A percentile compares a stretch with the other conserved stretches of the same genome.
These are phyloP conservation scores for Tuber microsphaerosporum DNA, from an alignment of 495 filamentous ascomycete genomes.

Conservation along the genomic window DNA sequence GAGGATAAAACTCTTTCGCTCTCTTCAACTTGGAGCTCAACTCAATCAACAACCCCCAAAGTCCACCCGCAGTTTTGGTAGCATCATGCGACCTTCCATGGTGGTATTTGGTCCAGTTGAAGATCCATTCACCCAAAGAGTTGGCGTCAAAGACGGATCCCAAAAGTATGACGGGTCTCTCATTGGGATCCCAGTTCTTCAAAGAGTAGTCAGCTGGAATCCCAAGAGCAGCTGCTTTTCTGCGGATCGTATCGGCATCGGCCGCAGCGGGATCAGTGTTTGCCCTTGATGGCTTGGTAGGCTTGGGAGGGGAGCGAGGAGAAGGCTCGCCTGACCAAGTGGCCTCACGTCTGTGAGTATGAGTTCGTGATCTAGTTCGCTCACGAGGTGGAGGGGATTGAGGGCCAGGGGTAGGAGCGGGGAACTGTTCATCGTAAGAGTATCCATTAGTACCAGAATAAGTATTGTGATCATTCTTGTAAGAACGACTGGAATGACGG, in stretches of 20 bases:
- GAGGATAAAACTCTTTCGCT: slow-evolving; percentile 70
- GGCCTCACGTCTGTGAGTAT: slow-evolving; percentile 32
- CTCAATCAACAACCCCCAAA: slow-evolving; percentile 93
- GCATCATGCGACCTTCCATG: slow-evolving; percentile 80
- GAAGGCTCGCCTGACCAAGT: slow-evolving; percentile 43
- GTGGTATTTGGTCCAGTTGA: slow-evolving; percentile 97
- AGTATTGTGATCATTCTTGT: slow-evolving; percentile 3
- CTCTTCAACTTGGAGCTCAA: slow-evolving; percentile 94
- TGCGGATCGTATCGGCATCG: slow-evolving; percentile 34
- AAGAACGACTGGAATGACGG: not conserved
- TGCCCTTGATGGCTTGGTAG: slow-evolving; percentile 42
- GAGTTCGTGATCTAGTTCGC: slow-evolving; percentile 34
- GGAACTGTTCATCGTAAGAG: slow-evolving; percentile 28
- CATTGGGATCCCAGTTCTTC: slow-evolving; percentile 98
- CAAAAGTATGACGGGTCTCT: slow-evolving; percentile 77
- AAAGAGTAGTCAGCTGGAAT: slow-evolving; percentile 89
- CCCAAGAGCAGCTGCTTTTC: slow-evolving; percentile 73
- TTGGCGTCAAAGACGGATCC: slow-evolving; percentile 97
- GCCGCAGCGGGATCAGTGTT: slow-evolving; percentile 22
- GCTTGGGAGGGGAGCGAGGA: slow-evolving; percentile 50
- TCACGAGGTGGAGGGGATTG: slow-evolving; percentile 36
- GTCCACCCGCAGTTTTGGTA: slow-evolving; percentile 83
- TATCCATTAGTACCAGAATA: slow-evolving; percentile 29
- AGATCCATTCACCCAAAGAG: slow-evolving; percentile 97
- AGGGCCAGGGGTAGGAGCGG: slow-evolving; percentile 34